Base-by-base conservation (phyloP, 495 filamentous ascomycete species). In the Sordaria brevicollis region DNA sequence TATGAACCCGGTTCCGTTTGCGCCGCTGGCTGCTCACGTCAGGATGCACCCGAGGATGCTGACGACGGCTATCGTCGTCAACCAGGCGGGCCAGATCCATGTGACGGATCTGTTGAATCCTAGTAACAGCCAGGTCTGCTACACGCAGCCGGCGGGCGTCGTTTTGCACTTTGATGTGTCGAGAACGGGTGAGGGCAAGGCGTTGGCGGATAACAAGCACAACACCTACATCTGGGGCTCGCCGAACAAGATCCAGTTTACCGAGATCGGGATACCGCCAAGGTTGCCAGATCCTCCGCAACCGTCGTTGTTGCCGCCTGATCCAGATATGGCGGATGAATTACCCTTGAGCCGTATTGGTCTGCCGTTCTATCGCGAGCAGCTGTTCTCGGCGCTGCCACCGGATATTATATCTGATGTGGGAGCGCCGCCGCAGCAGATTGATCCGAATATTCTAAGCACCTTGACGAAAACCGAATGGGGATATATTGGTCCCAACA, bases 61-160 rank as follows among this genome's bases (percentile, higher is more conserved):
- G 37, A 97, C 95, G 3, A 97, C 95, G 0, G 92, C 90, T 75
- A 92, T 98, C 72, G 91, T 98, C 68, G 89, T 91, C 21, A 96
- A 94, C 2, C 92, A 94, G 76, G 90, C 86, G 49, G 95, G 96
- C 0, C 93, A 97, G 79, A 88, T 98, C 70, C 93, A 99, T 74
- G 90, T 97, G 13, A 91, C 97, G 49, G 95, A 99, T 76, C 83
- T 99, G 5, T 92, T 96, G 89, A 97, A 99, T 70, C 91, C 93
- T 1, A 93, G 95, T 75, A 89, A 92, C 13, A 91, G 90, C 75
- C 94, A 91, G 72, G 86, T 97, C n/a, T 88, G 91, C n/a, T 93
- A 96, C 76, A 91, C 90, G 4, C 92, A 92, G 73, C 87, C 92
- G 3, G 79, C 84, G 39, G 87, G 86, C 0, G 90, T 89, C 75